A percentile compares a stretch with the other conserved stretches of the same genome.
These are phyloP conservation scores for Boletus sp. DNA, from an alignment of 1,284 basidiomycete genomes.

Conservation along the genomic window DNA sequence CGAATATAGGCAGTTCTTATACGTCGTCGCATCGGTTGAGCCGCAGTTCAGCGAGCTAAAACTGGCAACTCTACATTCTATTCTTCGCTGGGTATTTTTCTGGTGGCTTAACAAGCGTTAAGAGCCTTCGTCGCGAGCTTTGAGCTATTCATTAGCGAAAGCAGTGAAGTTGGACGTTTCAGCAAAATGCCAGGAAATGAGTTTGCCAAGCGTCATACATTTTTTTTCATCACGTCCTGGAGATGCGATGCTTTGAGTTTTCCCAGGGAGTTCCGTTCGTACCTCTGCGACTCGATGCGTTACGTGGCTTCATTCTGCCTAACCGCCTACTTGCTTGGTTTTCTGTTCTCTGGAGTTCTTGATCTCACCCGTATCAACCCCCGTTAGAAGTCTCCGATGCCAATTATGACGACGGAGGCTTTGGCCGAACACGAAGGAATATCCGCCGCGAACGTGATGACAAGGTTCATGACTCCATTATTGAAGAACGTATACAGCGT, in stretches of 20 bases:
- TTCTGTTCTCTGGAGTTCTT: slow-evolving; percentile 35
- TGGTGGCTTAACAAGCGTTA: slow-evolving; percentile 24
- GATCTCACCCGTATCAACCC: slow-evolving; percentile 54
- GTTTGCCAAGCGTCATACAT: slow-evolving; percentile 22
- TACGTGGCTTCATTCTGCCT: slow-evolving; percentile 40
- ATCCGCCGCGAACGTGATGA: slow-evolving; percentile 71
- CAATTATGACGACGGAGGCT: slow-evolving; percentile 52
- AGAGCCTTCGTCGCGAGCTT: slow-evolving; percentile 38
- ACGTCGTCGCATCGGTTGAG: slow-evolving; percentile 34
- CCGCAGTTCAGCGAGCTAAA: slow-evolving; percentile 30
- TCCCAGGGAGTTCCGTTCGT: slow-evolving; percentile 18
- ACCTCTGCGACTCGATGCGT: slow-evolving; percentile 32
- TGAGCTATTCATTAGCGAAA: slow-evolving; percentile 45
- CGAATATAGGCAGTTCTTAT: slow-evolving; percentile 33
- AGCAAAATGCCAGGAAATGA: slow-evolving; percentile 29
- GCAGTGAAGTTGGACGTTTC: slow-evolving; percentile 36
- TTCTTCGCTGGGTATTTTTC: slow-evolving; percentile 22
- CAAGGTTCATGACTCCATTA: slow-evolving; percentile 80
- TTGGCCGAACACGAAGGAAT: slow-evolving; percentile 44
- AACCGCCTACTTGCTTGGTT: slow-evolving; percentile 39
- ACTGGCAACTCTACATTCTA: slow-evolving; percentile 23
- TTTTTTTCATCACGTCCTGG: slow-evolving; percentile 19
- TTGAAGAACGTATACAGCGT: slow-evolving; percentile 84
- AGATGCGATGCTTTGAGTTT: slow-evolving; percentile 29
- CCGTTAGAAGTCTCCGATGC: slow-evolving; percentile 56